Evolutionary conservation across 805 yeast genomes (phyloP).

Genomic region (Kuraishia capsulata): DNA sequence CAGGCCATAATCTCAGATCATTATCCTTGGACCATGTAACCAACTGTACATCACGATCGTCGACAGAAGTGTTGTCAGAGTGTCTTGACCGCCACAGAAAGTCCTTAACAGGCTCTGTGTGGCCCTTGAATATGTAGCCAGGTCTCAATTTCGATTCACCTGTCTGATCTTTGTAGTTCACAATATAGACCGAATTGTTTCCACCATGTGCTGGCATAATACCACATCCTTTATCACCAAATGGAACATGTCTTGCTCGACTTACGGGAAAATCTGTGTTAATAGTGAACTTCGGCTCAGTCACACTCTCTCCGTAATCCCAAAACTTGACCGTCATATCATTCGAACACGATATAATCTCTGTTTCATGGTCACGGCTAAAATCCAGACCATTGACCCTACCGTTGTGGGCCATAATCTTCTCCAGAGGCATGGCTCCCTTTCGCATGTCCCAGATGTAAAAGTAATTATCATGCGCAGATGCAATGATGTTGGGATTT

Average conservation of each 20-base stretch:
- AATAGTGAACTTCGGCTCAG: constrained; percentile 48
- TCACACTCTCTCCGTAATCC: constrained; percentile 42
- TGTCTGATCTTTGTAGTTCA: constrained; percentile 31
- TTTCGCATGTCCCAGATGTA: constrained; percentile 85
- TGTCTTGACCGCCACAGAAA: constrained; percentile 78
- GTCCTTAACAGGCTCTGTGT: constrained; percentile 77
- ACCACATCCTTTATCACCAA: constrained; percentile 75
- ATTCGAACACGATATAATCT: constrained; percentile 75
- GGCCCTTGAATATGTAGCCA: constrained; percentile 63
- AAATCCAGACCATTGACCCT: constrained; percentile 89
- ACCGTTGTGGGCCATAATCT: constrained; percentile 68
- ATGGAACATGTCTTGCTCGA: constrained; percentile 82
- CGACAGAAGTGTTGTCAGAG: constrained; percentile 28
- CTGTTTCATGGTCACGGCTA: constrained; percentile 46
- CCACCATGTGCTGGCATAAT: constrained; percentile 92
- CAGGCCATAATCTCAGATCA: constrained; percentile 78
- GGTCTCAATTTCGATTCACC: constrained; percentile 37
- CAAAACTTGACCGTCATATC: constrained; percentile 80
- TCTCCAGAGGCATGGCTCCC: constrained; percentile 66
- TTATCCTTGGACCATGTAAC: constrained; percentile 93
- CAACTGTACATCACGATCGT: constrained; percentile 79
- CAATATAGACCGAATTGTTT: constrained; percentile 47
- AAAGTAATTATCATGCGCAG: constrained; percentile 75
- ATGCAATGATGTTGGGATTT: constrained; percentile 71
- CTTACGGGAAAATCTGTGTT: constrained; percentile 78